Percentiles rank a stretch among this genome's conserved stretches.
These are phyloP conservation scores for Cyathus striatus DNA, from an alignment of 768 basidiomycete genomes.

Conservation along the genomic window DNA sequence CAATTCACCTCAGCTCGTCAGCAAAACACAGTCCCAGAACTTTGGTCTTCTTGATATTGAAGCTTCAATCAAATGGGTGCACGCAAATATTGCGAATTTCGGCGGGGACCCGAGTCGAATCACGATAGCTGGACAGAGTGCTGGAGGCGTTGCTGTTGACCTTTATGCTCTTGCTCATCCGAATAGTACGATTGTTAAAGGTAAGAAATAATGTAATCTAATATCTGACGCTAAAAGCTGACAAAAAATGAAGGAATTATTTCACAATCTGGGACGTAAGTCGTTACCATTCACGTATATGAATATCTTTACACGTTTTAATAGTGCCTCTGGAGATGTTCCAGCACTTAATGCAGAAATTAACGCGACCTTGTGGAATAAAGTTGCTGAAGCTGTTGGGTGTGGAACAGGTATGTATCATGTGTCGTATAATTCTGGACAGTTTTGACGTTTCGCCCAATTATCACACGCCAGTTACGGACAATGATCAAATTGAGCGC, in stretches of 20 bases:
- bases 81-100: conserved; percentile 40
- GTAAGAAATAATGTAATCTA: conserved; percentile 5
- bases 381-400: conserved; percentile 21
- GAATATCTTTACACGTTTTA: neutral
- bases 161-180: conserved; percentile 28
- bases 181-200: conserved; percentile 23
- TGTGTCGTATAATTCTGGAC: neutral
- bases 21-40: conserved; percentile 21
- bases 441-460: conserved; percentile 4
- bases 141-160: conserved; percentile 27
- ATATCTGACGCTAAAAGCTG: neutral
- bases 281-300: neutral
- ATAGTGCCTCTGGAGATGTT: neutral
- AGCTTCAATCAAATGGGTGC: conserved; percentile 40
- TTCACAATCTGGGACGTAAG: conserved; percentile 29
- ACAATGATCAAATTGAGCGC: conserved; percentile 26
- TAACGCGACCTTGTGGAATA: conserved; percentile 22
- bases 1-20: conserved; percentile 28
- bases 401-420: conserved; percentile 22
- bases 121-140: conserved; percentile 30
- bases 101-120: conserved; percentile 34
- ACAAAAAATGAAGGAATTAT: conserved; percentile 19
- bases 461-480: conserved; percentile 10
- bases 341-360: conserved; percentile 7
- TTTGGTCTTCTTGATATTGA: conserved; percentile 32